Percentiles rank a stretch among this genome's conserved stretches.
phyloP scores from a whole-genome alignment of 2,329 filamentous ascomycete genomes.

The Colletotrichum sp. region DNA sequence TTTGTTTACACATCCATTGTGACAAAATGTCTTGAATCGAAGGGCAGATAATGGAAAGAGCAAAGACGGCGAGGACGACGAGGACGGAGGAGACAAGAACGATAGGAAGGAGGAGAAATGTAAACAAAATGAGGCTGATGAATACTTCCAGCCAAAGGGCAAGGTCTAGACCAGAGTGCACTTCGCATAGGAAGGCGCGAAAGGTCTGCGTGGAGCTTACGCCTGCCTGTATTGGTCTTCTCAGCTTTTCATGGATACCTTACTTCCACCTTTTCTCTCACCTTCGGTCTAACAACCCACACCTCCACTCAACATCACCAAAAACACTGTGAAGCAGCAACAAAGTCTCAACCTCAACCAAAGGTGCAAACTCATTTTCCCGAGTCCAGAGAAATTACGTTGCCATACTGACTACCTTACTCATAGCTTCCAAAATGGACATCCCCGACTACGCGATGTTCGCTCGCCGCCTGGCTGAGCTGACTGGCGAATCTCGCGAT shows the following conservation, averaged over 20 bases:
- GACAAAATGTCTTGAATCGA: background rate
- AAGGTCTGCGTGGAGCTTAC: background rate
- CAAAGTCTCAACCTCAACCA: fast-evolving
- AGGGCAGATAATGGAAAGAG: fast-evolving
- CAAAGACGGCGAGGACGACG: background rate
- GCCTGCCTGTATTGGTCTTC: background rate
- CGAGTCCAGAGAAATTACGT: fast-evolving
- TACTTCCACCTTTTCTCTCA: background rate
- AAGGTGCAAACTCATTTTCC: background rate
- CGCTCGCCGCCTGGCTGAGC: background rate
- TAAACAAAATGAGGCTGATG: fast-evolving
- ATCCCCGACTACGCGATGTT: background rate
- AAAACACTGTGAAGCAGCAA: background rate
- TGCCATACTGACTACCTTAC: background rate
- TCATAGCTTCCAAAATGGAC: background rate
- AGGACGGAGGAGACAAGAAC: fast-evolving
- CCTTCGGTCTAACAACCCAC: background rate
- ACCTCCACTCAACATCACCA: background rate
- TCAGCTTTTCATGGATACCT: no score
- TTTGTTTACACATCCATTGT: background rate
- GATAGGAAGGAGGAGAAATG: no score
- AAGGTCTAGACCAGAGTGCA: background rate
- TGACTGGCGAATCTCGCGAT: background rate
- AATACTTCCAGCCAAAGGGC: background rate
- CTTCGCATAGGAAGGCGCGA: background rate